Percentiles rank a stretch among this genome's conserved stretches.
These are phyloP conservation scores for Suhomyces maxii DNA, from an alignment of 1,139 yeast species.

Conservation along the genomic window DNA sequence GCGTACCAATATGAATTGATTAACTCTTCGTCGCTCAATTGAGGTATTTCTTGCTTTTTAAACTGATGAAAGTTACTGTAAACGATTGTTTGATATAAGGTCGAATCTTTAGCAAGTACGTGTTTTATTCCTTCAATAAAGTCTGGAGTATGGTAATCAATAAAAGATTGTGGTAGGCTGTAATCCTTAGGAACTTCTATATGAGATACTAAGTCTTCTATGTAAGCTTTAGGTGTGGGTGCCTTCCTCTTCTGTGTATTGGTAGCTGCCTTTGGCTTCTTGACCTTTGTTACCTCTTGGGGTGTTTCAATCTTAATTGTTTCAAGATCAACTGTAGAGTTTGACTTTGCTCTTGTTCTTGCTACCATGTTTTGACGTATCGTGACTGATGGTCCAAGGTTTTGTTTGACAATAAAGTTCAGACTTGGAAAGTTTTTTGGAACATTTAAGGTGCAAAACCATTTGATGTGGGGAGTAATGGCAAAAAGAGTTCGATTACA, in stretches of 20 bases:
- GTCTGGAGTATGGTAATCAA: constrained; percentile 40
- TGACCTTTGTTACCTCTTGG: constrained; percentile 1
- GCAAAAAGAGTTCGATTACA: not conserved
- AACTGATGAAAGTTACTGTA: constrained; percentile 33
- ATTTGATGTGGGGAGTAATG: not conserved
- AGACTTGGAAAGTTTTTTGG: not conserved
- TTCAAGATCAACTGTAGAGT: constrained; percentile 2
- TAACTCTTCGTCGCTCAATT: constrained; percentile 10
- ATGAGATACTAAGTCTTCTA: constrained; percentile 32
- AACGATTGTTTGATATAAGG: constrained; percentile 36
- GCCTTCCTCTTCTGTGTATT: constrained; percentile 2
- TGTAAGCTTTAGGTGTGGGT: constrained; percentile 11
- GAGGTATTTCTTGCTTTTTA: constrained; percentile 15
- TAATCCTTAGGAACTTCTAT: constrained; percentile 27
- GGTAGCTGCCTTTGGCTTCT: constrained; percentile 3
- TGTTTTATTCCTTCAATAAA: constrained; percentile 46
- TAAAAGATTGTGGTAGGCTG: constrained; percentile 41
- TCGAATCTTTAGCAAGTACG: constrained; percentile 44
- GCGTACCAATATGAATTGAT: constrained; percentile 37
- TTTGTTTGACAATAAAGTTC: not conserved
- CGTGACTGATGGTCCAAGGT: not conserved
- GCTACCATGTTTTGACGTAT: constrained; percentile 3
- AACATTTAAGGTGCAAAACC: not conserved
- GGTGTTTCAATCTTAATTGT: constrained; percentile 3
- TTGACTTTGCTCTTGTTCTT: constrained; percentile 2